phyloP scores from a whole-genome alignment of 2,329 filamentous ascomycete species.

The Alternaria conjuncta region DNA sequence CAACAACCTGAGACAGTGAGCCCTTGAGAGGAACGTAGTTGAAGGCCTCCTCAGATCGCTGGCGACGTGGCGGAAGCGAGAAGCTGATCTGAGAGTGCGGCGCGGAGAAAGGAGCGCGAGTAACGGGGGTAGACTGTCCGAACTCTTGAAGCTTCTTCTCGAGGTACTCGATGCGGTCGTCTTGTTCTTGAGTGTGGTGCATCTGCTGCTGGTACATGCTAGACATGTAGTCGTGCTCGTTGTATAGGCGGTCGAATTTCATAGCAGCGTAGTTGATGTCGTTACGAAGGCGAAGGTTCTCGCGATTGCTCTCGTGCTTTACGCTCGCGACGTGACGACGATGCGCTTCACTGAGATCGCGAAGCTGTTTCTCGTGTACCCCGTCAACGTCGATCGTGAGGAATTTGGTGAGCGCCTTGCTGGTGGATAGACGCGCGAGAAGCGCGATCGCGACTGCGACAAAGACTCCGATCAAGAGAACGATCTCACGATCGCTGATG shows the following conservation, averaged over 20 bases:
- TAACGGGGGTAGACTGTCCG: not conserved
- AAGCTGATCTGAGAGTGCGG: slow-evolving; percentile 20
- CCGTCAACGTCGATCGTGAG: slow-evolving; percentile 1
- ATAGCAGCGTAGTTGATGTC: slow-evolving; percentile 2
- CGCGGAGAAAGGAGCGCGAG: slow-evolving; percentile 17
- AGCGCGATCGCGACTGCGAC: not conserved
- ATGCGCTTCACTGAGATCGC: slow-evolving; percentile 14
- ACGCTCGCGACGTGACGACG: slow-evolving; percentile 7
- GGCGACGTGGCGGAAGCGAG: slow-evolving; percentile 12
- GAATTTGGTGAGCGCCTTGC: slow-evolving; percentile 2
- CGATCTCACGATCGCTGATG: slow-evolving; percentile 14
- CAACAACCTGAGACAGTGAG: slow-evolving; percentile 10
- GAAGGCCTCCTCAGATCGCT: not conserved
- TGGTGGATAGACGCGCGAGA: not conserved
- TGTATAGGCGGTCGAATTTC: slow-evolving; percentile 15
- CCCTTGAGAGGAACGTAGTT: not conserved
- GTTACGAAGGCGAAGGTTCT: slow-evolving; percentile 6
- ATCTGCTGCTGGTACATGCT: slow-evolving; percentile 21
- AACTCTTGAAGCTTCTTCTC: slow-evolving; percentile 35
- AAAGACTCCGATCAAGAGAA: slow-evolving; percentile 13
- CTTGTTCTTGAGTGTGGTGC: slow-evolving; percentile 28
- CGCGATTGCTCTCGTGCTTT: slow-evolving; percentile 8
- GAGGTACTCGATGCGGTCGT: slow-evolving; percentile 39
- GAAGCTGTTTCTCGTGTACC: slow-evolving; percentile 9
- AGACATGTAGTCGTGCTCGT: slow-evolving; percentile 22